phyloP scores from a whole-genome alignment of 116 monocot genomes.

The Zostera marina region DNA sequence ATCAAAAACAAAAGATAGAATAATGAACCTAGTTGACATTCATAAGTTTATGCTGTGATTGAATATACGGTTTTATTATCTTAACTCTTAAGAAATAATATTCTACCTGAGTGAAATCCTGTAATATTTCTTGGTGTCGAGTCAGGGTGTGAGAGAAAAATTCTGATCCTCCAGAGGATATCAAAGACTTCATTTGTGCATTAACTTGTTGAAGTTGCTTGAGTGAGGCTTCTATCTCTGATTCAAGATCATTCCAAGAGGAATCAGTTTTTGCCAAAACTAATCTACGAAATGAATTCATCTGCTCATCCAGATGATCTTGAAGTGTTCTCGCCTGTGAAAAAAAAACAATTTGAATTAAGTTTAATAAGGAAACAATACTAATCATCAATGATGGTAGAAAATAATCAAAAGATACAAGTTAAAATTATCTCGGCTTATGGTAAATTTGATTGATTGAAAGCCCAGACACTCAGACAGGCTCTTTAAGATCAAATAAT shows the following conservation, averaged over 20 bases:
- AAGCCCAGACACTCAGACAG: background rate
- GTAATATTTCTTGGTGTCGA: conserved; percentile 76
- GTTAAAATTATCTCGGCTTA: too few relatives aligned
- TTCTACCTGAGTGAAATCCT: conserved; percentile 86
- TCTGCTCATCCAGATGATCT: conserved; percentile 71
- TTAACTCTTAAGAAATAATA: background rate
- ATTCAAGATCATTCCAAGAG: conserved; percentile 64
- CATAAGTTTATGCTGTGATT: background rate
- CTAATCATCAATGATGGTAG: background rate
- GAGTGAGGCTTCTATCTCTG: conserved; percentile 58
- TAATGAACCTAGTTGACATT: background rate
- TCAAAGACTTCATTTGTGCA: conserved; percentile 86
- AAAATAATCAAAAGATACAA: background rate
- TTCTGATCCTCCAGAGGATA: conserved; percentile 83
- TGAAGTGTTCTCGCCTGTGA: conserved; percentile 77
- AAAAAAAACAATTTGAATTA: background rate
- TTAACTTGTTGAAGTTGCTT: conserved; percentile 92
- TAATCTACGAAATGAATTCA: conserved; percentile 65
- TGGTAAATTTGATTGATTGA: too few relatives aligned
- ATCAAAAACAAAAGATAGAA: too few relatives aligned
- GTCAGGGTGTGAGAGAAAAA: conserved; percentile 88
- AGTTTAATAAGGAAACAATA: background rate
- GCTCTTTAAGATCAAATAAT: background rate
- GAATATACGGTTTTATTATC: background rate
- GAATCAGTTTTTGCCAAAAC: conserved; percentile 46